phyloP scores from a whole-genome alignment of 495 filamentous ascomycete species.

The Zalerion maritima region DNA sequence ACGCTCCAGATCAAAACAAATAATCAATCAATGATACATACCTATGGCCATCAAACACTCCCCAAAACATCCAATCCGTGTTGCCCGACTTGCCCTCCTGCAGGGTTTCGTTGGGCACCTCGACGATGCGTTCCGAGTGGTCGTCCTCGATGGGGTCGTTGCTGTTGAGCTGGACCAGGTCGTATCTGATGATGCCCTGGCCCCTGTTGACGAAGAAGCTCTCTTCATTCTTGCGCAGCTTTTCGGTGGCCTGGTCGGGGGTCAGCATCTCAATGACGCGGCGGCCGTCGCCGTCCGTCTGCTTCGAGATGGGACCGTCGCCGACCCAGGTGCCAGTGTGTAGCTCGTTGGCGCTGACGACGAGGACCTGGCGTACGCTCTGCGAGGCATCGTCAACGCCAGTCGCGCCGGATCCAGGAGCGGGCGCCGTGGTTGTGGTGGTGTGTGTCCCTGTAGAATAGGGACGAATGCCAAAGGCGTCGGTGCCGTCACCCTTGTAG shows the following conservation, averaged over 20 bases:
- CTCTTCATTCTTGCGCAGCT: conserved; percentile 75
- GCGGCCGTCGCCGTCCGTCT: conserved; percentile 62
- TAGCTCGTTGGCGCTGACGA: conserved; percentile 72
- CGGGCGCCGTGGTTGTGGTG: conserved; percentile 14
- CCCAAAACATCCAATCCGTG: conserved; percentile 99
- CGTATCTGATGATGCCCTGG: conserved; percentile 84
- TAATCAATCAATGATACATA: conserved; percentile 23
- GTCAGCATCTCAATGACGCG: conserved; percentile 90
- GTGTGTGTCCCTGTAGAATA: conserved; percentile 15
- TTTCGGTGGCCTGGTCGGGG: conserved; percentile 84
- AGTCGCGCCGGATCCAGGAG: conserved; percentile 5
- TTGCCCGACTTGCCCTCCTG: conserved; percentile 35
- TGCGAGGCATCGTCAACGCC: conserved; percentile 15
- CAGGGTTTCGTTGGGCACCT: conserved; percentile 43
- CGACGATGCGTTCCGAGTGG: conserved; percentile 91
- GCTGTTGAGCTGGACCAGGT: conserved; percentile 85
- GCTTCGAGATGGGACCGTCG: conserved; percentile 72
- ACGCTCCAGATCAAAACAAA: background rate
- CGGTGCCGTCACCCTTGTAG: conserved; percentile 21
- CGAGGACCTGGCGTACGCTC: conserved; percentile 44
- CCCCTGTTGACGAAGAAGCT: conserved; percentile 84
- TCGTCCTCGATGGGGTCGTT: conserved; percentile 99
- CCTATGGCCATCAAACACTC: conserved; percentile 95
- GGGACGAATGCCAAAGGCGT: conserved; percentile 13
- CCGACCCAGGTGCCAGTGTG: conserved; percentile 70